Percentiles rank a stretch among this genome's conserved stretches.
Evolutionary conservation across 345 rosid species (phyloP).

Genomic region (Murraya koenigii): DNA sequence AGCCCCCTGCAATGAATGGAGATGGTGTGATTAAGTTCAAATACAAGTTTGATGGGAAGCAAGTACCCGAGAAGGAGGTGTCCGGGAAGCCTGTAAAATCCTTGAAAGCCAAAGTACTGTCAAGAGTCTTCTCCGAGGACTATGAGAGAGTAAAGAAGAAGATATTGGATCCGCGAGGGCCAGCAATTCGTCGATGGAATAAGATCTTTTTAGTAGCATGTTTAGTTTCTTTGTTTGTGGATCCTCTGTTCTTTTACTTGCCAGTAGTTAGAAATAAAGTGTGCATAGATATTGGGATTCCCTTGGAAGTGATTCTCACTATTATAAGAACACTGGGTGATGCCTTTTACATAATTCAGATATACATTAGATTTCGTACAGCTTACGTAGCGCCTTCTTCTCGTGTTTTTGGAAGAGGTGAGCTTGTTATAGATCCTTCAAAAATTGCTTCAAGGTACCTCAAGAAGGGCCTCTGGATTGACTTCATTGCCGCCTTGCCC

Average conservation of each 20-base stretch:
- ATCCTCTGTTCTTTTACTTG: constrained; percentile 77
- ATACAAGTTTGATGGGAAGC: constrained; percentile 50
- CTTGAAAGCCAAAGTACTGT: constrained; percentile 65
- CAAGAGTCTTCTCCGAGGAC: constrained; percentile 78
- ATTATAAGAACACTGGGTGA: constrained; percentile 67
- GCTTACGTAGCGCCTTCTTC: constrained; percentile 89
- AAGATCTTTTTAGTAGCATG: constrained; percentile 69
- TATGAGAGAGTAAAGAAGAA: constrained; percentile 52
- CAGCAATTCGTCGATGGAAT: constrained; percentile 58
- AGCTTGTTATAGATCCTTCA: constrained; percentile 66
- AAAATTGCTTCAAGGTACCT: constrained; percentile 66
- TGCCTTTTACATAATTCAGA: constrained; percentile 67
- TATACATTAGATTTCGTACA: constrained; percentile 62
- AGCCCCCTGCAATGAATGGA: constrained; percentile 37
- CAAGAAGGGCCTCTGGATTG: constrained; percentile 59
- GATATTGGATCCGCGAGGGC: constrained; percentile 81
- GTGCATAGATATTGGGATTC: constrained; percentile 58
- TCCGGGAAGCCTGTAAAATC: constrained; percentile 34
- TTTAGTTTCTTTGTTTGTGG: constrained; percentile 73
- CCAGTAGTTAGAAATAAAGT: constrained; percentile 45
- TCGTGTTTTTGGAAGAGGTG: constrained; percentile 89
- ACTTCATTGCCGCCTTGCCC: constrained; percentile 75
- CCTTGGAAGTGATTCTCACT: constrained; percentile 61
- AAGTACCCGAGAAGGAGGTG: constrained; percentile 30
- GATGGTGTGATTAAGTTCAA: constrained; percentile 36